A percentile compares a stretch with the other conserved stretches of the same genome.
Conservation (phyloP, 306 rosid genomes). For the Lagenaria siceraria region DNA sequence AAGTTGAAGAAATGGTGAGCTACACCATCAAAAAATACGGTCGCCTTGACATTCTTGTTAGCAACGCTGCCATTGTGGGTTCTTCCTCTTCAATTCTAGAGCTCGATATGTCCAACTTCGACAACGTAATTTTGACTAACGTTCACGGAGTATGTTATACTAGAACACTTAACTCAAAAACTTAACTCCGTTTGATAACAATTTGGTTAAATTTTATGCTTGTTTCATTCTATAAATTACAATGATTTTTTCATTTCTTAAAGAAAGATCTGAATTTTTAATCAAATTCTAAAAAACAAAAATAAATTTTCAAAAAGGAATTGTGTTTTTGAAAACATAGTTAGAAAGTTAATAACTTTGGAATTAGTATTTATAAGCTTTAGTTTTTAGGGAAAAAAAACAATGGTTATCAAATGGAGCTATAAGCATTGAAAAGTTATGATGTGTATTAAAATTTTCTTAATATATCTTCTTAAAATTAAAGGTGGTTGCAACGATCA, state of each 20-base stretch:
- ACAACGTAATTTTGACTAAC: conserved; percentile 36
- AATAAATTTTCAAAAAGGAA: no score
- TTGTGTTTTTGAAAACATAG: no score
- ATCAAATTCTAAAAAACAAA: no score
- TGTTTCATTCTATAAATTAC: no score
- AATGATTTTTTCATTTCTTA: no score
- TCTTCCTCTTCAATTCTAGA: conserved; percentile 41
- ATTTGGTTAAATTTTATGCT: no score
- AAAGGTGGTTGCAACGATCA: conserved; percentile 34
- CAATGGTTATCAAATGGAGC: no score
- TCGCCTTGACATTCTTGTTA: conserved; percentile 43
- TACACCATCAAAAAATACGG: conserved; percentile 41
- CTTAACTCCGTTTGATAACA: no score
- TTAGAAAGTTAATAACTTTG: no score
- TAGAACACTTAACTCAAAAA: neutral
- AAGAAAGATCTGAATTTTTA: no score
- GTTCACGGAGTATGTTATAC: conserved; percentile 51
- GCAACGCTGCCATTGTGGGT: conserved; percentile 70
- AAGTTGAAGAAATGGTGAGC: conserved; percentile 12
- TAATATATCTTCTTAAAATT: neutral
- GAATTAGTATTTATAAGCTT: no score
- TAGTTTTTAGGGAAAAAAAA: no score
- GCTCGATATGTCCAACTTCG: conserved; percentile 20
- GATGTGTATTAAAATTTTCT: neutral
- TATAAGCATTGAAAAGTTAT: neutral